Conservation (phyloP, 176 grass and related monocot species). For the Cymbopogon citratus region DNA sequence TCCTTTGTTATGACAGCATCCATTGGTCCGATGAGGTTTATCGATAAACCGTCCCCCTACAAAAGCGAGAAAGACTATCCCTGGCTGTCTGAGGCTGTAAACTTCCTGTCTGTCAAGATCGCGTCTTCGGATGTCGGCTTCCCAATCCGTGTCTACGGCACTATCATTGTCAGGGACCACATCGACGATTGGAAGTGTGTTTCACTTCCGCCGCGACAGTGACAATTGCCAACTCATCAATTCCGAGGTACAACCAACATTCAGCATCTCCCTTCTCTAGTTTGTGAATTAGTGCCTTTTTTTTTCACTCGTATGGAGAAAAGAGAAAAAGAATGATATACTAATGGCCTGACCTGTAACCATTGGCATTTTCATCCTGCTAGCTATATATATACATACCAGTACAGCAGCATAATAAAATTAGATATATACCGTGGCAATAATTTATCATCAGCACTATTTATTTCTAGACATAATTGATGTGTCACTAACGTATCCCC, state of each 20-base stretch:
- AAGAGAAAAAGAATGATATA: background rate
- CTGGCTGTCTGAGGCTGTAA: background rate
- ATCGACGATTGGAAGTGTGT: background rate
- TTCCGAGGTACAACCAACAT: background rate
- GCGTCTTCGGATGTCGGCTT: background rate
- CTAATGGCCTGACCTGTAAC: background rate
- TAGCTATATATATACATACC: too few relatives aligned
- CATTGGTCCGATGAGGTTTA: background rate
- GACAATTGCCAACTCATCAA: background rate
- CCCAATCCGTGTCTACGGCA: background rate
- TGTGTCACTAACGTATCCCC: too few relatives aligned
- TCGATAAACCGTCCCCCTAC: background rate
- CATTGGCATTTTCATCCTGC: too few relatives aligned
- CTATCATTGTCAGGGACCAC: background rate
- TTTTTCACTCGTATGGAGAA: background rate
- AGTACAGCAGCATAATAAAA: too few relatives aligned
- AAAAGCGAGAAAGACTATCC: rapidly evolving
- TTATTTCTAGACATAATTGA: too few relatives aligned
- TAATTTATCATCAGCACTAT: too few relatives aligned
- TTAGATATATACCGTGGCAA: too few relatives aligned
- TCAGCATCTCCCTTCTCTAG: background rate
- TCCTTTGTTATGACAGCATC: background rate
- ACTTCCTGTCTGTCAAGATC: background rate
- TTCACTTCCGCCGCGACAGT: background rate
- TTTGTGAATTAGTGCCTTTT: background rate